phyloP scores from a whole-genome alignment of 257 asterid genomes.

The Solanum gracilifrons region DNA sequence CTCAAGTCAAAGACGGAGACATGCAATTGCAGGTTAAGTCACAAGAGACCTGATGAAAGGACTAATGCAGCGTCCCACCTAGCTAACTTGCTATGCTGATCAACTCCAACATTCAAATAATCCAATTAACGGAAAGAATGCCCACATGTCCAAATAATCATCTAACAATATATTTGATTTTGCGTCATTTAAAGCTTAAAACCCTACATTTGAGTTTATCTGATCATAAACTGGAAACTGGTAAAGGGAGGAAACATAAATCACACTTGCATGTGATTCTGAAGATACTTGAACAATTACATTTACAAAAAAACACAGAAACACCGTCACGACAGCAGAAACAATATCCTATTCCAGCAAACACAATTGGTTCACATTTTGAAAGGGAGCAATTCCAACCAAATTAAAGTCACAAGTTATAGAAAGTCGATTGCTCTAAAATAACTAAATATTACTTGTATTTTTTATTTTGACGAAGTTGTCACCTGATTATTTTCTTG shows the following conservation, averaged over 20 bases:
- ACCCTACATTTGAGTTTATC: not conserved
- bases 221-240: not conserved
- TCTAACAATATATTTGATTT: not conserved
- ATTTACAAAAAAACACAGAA: not conserved
- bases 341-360: not conserved
- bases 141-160: not conserved
- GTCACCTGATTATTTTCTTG: not conserved
- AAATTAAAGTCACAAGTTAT: not conserved
- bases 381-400: not conserved
- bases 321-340: not conserved
- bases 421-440: not conserved
- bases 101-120: not conserved
- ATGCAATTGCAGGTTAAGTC: not conserved
- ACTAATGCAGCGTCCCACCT: not conserved
- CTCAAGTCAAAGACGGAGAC: not conserved
- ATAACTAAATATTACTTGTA: not conserved
- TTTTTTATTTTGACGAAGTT: not conserved
- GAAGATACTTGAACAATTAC: not conserved
- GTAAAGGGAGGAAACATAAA: not conserved
- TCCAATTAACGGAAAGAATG: not conserved
- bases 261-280: not conserved
- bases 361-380: not conserved
- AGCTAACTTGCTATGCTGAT: not conserved
- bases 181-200: not conserved
- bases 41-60: not conserved